phyloP scores from a whole-genome alignment of 495 filamentous ascomycete species.

The Penicillium cinerascens region DNA sequence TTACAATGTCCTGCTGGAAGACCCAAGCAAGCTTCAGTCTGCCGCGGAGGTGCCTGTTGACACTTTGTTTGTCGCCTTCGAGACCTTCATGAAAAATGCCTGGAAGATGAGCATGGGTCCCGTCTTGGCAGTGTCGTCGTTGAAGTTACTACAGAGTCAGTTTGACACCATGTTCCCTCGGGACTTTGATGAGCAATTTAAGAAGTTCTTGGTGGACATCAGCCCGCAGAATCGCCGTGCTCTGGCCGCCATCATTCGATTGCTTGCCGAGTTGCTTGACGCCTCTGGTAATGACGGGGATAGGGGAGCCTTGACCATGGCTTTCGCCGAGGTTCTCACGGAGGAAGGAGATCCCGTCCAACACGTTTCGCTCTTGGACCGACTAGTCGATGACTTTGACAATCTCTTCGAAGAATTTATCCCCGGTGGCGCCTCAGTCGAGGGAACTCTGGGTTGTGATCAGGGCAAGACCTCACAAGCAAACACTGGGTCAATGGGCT shows the following conservation, averaged over 20 bases:
- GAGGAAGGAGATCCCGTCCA: conserved; percentile 72
- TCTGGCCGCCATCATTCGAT: conserved; percentile 75
- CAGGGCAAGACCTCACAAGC: conserved; percentile 45
- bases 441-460: conserved; percentile 45
- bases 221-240: conserved; percentile 90
- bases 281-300: conserved; percentile 94
- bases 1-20: conserved; percentile 83
- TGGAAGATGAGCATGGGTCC: conserved; percentile 89
- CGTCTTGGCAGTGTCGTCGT: conserved; percentile 60
- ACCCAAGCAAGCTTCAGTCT: conserved; percentile 68
- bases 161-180: conserved; percentile 67
- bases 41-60: conserved; percentile 77
- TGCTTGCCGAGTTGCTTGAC: conserved; percentile 85
- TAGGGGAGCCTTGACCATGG: conserved; percentile 81
- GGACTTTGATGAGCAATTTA: conserved; percentile 86
- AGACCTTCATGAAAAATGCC: conserved; percentile 84
- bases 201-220: conserved; percentile 69
- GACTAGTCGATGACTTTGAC: conserved; percentile 89
- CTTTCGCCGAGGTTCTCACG: conserved; percentile 85
- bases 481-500: conserved; percentile 56
- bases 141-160: conserved; percentile 68
- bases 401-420: conserved; percentile 73
- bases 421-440: conserved; percentile 41
- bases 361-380: conserved; percentile 87
- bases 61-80: conserved; percentile 89